Evolutionary conservation across 345 rosid genomes (phyloP).

Genomic region (Brassica incana): DNA sequence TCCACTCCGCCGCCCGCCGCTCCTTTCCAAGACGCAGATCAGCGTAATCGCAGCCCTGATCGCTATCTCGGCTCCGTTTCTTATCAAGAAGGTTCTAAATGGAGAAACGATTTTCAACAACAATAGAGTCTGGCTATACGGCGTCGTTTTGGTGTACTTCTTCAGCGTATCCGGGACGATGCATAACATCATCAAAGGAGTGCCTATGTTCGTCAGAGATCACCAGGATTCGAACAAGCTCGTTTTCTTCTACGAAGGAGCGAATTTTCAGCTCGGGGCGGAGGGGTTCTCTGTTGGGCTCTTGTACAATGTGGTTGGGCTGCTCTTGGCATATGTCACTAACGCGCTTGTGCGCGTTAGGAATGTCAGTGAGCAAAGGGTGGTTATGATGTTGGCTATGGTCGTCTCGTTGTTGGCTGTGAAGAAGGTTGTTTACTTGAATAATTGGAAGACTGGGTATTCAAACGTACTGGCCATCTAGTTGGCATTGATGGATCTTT

Average conservation of each 20-base stretch:
- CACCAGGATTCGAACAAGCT: constrained; percentile 50
- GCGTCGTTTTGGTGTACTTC: constrained; percentile 69
- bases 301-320: constrained; percentile 70
- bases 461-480: constrained; percentile 75
- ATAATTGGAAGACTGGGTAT: constrained; percentile 89
- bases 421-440: constrained; percentile 60
- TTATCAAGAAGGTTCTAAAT: constrained; percentile 46
- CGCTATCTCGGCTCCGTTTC: constrained; percentile 48
- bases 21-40: constrained; percentile 54
- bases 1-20: constrained; percentile 66
- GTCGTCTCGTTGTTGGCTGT: constrained; percentile 70
- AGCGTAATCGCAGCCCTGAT: constrained; percentile 28
- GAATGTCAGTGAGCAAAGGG: constrained; percentile 51
- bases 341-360: constrained; percentile 58
- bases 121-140: constrained; percentile 55
- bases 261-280: constrained; percentile 72
- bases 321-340: constrained; percentile 60
- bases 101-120: constrained; percentile 64
- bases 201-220: constrained; percentile 67
- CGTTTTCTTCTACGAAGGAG: constrained; percentile 66
- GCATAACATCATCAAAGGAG: constrained; percentile 62
- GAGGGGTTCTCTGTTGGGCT: constrained; percentile 79
- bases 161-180: constrained; percentile 80
- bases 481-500: constrained; percentile 30
- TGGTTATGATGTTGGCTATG: constrained; percentile 49